Evolutionary conservation across 1,284 basidiomycete species (phyloP).

Genomic region (Malassezia globosa): DNA sequence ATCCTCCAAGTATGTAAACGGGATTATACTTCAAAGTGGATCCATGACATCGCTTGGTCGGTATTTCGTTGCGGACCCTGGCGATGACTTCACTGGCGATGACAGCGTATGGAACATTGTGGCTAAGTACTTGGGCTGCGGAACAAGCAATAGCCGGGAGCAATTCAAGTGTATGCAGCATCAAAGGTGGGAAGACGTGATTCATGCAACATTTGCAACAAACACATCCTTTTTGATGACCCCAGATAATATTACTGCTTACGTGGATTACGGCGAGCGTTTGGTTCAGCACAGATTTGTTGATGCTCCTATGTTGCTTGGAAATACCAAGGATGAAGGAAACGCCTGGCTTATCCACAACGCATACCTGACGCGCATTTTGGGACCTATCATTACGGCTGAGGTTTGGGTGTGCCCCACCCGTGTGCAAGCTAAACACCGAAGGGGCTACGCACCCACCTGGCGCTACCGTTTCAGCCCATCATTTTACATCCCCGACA

Average conservation of each 20-base stretch:
- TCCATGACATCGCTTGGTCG: slow-evolving; percentile 15
- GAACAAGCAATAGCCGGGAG: not conserved
- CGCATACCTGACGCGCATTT: not conserved
- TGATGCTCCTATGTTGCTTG: slow-evolving; percentile 13
- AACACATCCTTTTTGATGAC: slow-evolving; percentile 11
- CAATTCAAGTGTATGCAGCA: slow-evolving; percentile 20
- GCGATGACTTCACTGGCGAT: not conserved
- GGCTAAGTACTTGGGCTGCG: slow-evolving; percentile 12
- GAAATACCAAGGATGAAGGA: slow-evolving; percentile 18
- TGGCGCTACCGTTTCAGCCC: slow-evolving; percentile 20
- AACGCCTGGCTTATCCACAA: slow-evolving; percentile 8
- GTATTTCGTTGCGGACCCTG: not conserved
- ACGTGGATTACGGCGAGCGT: slow-evolving; percentile 11
- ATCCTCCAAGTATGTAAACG: slow-evolving; percentile 6
- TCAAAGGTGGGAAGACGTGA: slow-evolving; percentile 5
- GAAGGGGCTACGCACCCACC: slow-evolving; percentile 7
- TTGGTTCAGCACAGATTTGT: slow-evolving; percentile 1
- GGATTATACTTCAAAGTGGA: slow-evolving; percentile 14
- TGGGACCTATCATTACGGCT: slow-evolving; percentile 9
- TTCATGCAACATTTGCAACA: slow-evolving; percentile 8
- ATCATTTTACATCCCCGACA: slow-evolving; percentile 12
- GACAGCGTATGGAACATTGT: slow-evolving; percentile 13
- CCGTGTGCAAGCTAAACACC: slow-evolving; percentile 1
- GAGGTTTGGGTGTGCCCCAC: slow-evolving; percentile 17
- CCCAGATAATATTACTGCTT: slow-evolving; percentile 9